A percentile compares a stretch with the other conserved stretches of the same genome.
These are phyloP conservation scores for Coemansia interrupta DNA, from an alignment of 192 early-diverging fungal species.

Conservation along the genomic window DNA sequence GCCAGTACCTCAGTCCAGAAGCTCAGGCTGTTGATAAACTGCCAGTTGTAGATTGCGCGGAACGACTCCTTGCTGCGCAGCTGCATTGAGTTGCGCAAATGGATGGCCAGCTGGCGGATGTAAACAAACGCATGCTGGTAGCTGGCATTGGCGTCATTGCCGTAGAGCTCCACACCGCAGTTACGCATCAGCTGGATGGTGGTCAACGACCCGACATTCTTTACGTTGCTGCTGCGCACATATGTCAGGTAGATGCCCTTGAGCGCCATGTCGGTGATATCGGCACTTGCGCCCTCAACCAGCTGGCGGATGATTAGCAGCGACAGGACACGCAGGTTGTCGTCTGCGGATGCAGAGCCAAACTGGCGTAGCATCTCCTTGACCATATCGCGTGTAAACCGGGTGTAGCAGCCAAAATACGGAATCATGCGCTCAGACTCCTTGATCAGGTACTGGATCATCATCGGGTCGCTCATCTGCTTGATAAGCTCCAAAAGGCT, in stretches of 20 bases:
- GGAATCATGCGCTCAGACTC: constrained; percentile 70
- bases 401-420: constrained; percentile 81
- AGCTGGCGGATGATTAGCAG: constrained; percentile 83
- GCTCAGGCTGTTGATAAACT: constrained; percentile 87
- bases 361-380: constrained; percentile 55
- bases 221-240: constrained; percentile 71
- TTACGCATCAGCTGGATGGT: constrained; percentile 88
- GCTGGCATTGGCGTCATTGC: constrained; percentile 67
- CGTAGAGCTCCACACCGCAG: constrained; percentile 86
- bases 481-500: constrained; percentile 72
- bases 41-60: constrained; percentile 95
- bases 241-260: constrained; percentile 84
- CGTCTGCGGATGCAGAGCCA: constrained; percentile 57
- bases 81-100: constrained; percentile 83
- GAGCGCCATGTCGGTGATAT: constrained; percentile 64
- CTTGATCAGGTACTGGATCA: constrained; percentile 80
- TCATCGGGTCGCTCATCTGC: constrained; percentile 78
- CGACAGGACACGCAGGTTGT: constrained; percentile 70
- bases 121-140: constrained; percentile 95
- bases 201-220: constrained; percentile 75
- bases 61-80: constrained; percentile 82
- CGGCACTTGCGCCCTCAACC: constrained; percentile 52
- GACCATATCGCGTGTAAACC: constrained; percentile 78
- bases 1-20: constrained; percentile 85
- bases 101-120: constrained; percentile 89